Evolutionary conservation across 768 basidiomycete genomes (phyloP), one percentile per base, ranked within the genome.

Genomic region (Lactifluus subvellereus): DNA sequence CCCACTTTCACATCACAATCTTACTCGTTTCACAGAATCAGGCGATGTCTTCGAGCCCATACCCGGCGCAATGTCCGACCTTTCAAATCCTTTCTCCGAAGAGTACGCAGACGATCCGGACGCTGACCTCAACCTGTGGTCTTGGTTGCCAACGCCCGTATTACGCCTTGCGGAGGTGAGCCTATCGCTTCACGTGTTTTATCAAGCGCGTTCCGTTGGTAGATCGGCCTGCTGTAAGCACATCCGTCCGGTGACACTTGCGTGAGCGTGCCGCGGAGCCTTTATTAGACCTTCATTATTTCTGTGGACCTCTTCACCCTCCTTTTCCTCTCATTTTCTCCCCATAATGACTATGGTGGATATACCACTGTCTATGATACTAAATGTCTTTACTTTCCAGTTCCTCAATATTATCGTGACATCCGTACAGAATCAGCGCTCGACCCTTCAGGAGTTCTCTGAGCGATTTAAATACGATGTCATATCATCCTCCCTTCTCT

Each of bases 381-480:
- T 64, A 0, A 66, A 66, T 33, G 30, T 22, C 10, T 55, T 48
- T 14, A 22, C 38, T n/a, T 56, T 56, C 50, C 66, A 66, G 67
- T 32, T 50, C 49, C 35, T 66, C 43, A 43, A 59, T 48, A 33
- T 43, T n/a, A 37, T 58, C 45, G 54, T 67, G 4, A 45, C 58
- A 22, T 56, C 62, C 13, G 45, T 58, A 14, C 59, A 67, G 47
- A 48, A 56, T 14, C 45, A 50, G 6, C 52, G 40, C 35, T 53
- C 65, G 35, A 58, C 57, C 37, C 30, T 57, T 20, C 65, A 48
- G 16, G 59, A 66, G 43, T 67, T 68, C 54, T 57, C 65, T 14
- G 67, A 68, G 42, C 58, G 55, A n/a, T 68, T 68, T 47, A 66
- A 68, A 57, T 68, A 68, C 47, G 67, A 66, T 16, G 59, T 68